These are phyloP conservation scores for Sarocladium brachiariae DNA, from an alignment of 2,329 filamentous ascomycete genomes.

Conservation along the genomic window DNA sequence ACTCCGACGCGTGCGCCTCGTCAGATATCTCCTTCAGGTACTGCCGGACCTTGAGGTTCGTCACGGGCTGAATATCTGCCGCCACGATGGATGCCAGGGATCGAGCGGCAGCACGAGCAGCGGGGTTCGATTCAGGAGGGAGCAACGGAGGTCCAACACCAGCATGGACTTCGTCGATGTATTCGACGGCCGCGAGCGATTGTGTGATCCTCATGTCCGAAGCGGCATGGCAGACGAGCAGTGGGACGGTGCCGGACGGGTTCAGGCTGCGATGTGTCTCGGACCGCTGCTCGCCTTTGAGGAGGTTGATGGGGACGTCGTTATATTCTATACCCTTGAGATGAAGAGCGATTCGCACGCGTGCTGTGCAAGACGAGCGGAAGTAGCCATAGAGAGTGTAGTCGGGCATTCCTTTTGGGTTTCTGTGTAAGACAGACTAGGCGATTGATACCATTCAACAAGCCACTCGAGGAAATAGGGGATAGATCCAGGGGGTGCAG, in stretches of 20 bases:
- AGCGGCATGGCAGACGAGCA: constrained; percentile 35
- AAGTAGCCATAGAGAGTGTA: constrained; percentile 52
- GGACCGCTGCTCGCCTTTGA: constrained; percentile 44
- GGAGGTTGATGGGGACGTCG: constrained; percentile 43
- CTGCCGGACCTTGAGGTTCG: constrained; percentile 19
- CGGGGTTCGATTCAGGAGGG: constrained; percentile 33
- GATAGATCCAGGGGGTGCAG: no score
- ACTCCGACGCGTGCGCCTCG: constrained; percentile 31
- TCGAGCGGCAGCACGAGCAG: constrained; percentile 42
- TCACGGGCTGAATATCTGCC: constrained; percentile 53
- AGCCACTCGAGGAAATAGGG: no score
- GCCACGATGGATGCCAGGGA: constrained; percentile 47
- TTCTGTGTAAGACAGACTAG: no score
- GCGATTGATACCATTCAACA: no score
- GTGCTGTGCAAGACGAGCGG: constrained; percentile 55
- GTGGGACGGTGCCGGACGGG: constrained; percentile 47
- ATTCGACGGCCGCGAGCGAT: constrained; percentile 55
- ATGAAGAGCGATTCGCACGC: constrained; percentile 52
- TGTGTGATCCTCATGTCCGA: constrained; percentile 41
- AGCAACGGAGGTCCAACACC: constrained; percentile 31
- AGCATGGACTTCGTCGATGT: constrained; percentile 49
- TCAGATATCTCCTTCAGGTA: constrained; percentile 20
- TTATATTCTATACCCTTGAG: constrained; percentile 46
- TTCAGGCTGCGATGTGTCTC: constrained; percentile 40
- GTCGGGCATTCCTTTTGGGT: constrained; percentile 11